A percentile compares a stretch with the other conserved stretches of the same genome.
Evolutionary conservation across 805 yeast genomes (phyloP).

Genomic region (Hanseniaspora mollemarum): DNA sequence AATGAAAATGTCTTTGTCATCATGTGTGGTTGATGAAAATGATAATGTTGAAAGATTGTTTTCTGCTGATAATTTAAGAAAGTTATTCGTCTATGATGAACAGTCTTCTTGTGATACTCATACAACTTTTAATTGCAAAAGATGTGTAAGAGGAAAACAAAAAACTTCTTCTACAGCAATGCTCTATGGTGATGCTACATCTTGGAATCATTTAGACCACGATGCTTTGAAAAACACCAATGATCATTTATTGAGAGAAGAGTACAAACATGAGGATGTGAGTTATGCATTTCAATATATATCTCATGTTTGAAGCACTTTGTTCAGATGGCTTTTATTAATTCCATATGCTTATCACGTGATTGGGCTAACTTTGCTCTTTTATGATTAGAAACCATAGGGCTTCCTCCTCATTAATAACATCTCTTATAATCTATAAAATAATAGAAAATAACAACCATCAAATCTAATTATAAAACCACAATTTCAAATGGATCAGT

Average conservation of each 20-base stretch:
- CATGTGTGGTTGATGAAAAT: slow-evolving; percentile 94
- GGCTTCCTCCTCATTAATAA: too few species aligned
- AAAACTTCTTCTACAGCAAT: slow-evolving; percentile 59
- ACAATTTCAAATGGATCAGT: slow-evolving; percentile 31
- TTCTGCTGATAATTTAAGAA: slow-evolving; percentile 66
- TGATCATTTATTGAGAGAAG: slow-evolving; percentile 69
- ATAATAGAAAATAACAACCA: too few species aligned
- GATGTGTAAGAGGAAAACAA: slow-evolving; percentile 63
- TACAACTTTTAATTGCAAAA: slow-evolving; percentile 75
- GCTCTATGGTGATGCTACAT: slow-evolving; percentile 94
- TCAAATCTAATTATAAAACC: too few species aligned
- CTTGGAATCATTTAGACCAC: slow-evolving; percentile 86
- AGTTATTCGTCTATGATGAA: slow-evolving; percentile 59
- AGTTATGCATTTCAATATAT: slow-evolving; percentile 87
- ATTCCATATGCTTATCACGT: too few species aligned
- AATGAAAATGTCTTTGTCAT: slow-evolving; percentile 81
- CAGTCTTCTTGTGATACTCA: slow-evolving; percentile 80
- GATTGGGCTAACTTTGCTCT: too few species aligned
- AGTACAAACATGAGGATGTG: slow-evolving; percentile 53
- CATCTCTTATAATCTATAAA: too few species aligned
- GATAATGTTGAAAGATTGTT: slow-evolving; percentile 89
- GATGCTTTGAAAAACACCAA: slow-evolving; percentile 52
- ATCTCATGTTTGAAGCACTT: slow-evolving; percentile 45
- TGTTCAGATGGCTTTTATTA: too few species aligned
- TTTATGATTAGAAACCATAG: too few species aligned